A percentile compares a stretch with the other conserved stretches of the same genome.
These are phyloP conservation scores for Phaeosphaeria sp. DNA, from an alignment of 2,329 filamentous ascomycete genomes.

Conservation along the genomic window DNA sequence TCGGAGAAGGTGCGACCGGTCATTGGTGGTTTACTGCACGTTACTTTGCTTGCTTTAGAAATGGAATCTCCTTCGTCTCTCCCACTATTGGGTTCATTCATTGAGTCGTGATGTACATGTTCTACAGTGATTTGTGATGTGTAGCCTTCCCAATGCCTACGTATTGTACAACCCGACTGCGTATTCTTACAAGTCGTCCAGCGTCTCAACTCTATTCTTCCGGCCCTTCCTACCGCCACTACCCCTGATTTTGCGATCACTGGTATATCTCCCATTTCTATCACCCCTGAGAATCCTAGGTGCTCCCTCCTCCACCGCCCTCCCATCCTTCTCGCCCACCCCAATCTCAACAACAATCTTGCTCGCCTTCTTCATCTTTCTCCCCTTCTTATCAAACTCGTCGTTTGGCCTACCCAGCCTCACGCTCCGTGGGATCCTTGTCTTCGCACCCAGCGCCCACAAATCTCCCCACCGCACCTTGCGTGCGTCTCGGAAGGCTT, in stretches of 20 bases:
- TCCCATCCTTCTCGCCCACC: conserved; percentile 31
- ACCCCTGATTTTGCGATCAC: conserved; percentile 46
- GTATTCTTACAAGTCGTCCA: conserved; percentile 23
- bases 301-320: conserved; percentile 26
- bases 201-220: conserved; percentile 31
- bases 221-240: conserved; percentile 49
- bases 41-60: conserved; percentile 17
- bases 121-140: conserved; percentile 1
- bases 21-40: conserved; percentile 13
- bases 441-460: conserved; percentile 95
- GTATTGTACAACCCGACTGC: not conserved
- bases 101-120: conserved; percentile 9
- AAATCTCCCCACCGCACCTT: conserved; percentile 92
- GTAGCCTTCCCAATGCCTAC: not conserved
- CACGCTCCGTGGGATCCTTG: conserved; percentile 67
- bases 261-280: conserved; percentile 36
- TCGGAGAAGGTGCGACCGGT: conserved; percentile 17
- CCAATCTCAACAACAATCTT: conserved; percentile 39
- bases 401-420: conserved; percentile 61
- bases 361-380: conserved; percentile 40
- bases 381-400: conserved; percentile 50
- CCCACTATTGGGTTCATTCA: not conserved
- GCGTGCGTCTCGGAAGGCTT: conserved; percentile 89
- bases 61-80: conserved; percentile 9
- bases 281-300: conserved; percentile 30